Evolutionary conservation across 116 monocot species (phyloP).

Genomic region (Cymodocea nodosa): DNA sequence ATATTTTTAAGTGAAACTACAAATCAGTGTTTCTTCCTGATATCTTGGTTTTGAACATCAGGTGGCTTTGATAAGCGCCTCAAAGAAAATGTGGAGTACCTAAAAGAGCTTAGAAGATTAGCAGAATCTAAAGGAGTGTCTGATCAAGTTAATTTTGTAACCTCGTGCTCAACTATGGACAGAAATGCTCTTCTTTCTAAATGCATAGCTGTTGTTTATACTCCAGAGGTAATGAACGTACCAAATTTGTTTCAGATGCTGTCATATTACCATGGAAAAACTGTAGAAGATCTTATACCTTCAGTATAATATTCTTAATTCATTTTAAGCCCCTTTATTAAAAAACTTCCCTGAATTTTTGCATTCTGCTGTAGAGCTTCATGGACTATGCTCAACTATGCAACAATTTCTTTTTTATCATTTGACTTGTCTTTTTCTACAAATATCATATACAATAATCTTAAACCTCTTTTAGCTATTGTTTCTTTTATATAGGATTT

Average conservation of each 20-base stretch:
- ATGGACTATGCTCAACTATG: too few species aligned
- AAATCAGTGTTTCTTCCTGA: too few species aligned
- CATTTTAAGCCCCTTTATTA: too few species aligned
- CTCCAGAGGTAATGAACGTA: conserved; percentile 50
- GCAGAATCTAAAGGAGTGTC: conserved; percentile 50
- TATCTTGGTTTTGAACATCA: conserved; percentile 13
- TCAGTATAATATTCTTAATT: too few species aligned
- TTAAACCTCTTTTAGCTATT: too few species aligned
- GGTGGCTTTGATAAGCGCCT: conserved; percentile 88
- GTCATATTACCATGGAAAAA: neutral
- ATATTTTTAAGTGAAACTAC: neutral
- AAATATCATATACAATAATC: too few species aligned
- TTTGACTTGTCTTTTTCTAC: too few species aligned
- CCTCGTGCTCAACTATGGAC: conserved; percentile 82
- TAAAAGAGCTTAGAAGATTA: conserved; percentile 66
- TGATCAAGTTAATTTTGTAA: conserved; percentile 57
- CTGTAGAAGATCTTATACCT: too few species aligned
- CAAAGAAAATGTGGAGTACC: conserved; percentile 87
- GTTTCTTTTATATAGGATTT: too few species aligned
- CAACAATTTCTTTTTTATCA: too few species aligned
- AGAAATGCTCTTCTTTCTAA: conserved; percentile 67
- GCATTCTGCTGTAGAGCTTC: too few species aligned
- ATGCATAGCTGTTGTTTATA: conserved; percentile 80
- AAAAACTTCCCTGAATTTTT: too few species aligned
- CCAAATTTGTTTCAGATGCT: neutral